phyloP scores from a whole-genome alignment of 768 basidiomycete species.

The Phaeotremella skinneri region DNA sequence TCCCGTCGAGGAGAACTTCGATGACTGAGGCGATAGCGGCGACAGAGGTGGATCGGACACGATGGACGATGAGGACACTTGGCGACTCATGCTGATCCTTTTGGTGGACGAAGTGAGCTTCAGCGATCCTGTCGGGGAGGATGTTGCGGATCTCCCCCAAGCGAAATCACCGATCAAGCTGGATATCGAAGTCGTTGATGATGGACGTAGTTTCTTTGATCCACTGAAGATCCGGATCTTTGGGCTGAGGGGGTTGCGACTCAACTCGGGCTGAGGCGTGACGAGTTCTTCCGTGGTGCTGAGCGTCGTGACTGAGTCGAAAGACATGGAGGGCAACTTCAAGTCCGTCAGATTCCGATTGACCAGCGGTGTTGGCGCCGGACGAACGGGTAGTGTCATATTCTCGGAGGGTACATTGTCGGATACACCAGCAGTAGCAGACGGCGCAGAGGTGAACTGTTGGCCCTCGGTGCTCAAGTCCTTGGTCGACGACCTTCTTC shows the following conservation, averaged over 20 bases:
- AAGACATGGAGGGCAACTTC: too few species aligned
- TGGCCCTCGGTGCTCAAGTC: too few species aligned
- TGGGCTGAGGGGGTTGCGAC: background rate
- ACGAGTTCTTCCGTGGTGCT: background rate
- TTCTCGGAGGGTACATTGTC: too few species aligned
- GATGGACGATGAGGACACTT: background rate
- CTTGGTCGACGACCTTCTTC: too few species aligned
- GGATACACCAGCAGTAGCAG: too few species aligned
- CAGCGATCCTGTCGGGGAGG: constrained; percentile 5
- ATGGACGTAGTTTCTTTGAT: background rate
- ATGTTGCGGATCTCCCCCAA: constrained; percentile 15
- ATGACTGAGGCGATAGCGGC: background rate
- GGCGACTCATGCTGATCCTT: background rate
- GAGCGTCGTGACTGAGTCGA: too few species aligned
- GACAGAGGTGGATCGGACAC: background rate
- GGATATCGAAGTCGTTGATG: background rate
- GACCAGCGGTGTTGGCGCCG: too few species aligned
- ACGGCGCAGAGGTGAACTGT: too few species aligned
- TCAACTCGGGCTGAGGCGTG: background rate
- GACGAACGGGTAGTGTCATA: too few species aligned
- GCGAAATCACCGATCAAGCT: constrained; percentile 6
- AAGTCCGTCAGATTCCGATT: too few species aligned
- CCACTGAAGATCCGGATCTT: background rate
- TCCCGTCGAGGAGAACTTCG: background rate
- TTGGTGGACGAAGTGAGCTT: background rate